Conservation (phyloP, 495 filamentous ascomycete genomes). For the Neurospora intermedia region DNA sequence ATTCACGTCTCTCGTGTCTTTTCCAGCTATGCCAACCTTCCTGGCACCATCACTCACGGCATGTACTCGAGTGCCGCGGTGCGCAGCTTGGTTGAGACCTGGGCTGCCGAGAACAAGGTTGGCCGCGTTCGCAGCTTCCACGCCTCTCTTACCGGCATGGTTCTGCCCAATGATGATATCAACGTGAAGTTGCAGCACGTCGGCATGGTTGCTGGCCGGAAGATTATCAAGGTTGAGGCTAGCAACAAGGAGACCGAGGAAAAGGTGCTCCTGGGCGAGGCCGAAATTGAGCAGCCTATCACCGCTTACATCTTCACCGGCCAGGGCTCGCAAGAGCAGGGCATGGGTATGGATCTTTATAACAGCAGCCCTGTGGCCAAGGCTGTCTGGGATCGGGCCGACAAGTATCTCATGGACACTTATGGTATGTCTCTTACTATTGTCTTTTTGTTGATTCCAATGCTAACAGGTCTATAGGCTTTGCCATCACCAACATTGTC, state of each 20-base stretch:
- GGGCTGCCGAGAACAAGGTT: slow-evolving; percentile 97
- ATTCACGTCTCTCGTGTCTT: slow-evolving; percentile 98
- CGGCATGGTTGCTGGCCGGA: slow-evolving; percentile 94
- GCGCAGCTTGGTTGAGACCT: slow-evolving; percentile 95
- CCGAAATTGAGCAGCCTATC: slow-evolving; percentile 97
- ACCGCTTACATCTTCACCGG: slow-evolving; percentile 97
- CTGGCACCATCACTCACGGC: slow-evolving; percentile 93
- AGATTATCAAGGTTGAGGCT: slow-evolving; percentile 97
- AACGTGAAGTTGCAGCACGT: slow-evolving; percentile 90
- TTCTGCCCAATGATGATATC: slow-evolving; percentile 90
- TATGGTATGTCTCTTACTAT: slow-evolving; percentile 59
- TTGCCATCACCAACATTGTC: slow-evolving; percentile 96
- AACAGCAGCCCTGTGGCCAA: slow-evolving; percentile 81
- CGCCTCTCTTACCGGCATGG: slow-evolving; percentile 92
- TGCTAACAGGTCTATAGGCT: slow-evolving; percentile 49
- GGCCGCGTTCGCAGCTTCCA: slow-evolving; percentile 96
- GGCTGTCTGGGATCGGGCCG: slow-evolving; percentile 96
- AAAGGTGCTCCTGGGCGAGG: slow-evolving; percentile 88
- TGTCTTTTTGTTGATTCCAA: neutral
- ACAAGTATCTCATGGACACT: slow-evolving; percentile 96
- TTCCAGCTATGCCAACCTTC: slow-evolving; percentile 85
- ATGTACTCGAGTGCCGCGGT: slow-evolving; percentile 99
- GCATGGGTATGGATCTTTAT: slow-evolving; percentile 99
- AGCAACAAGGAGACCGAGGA: slow-evolving; percentile 90
- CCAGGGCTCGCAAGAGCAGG: slow-evolving; percentile 95